Evolutionary conservation across 1,284 basidiomycete species (phyloP).

Genomic region (Exobasidium rhododendri): DNA sequence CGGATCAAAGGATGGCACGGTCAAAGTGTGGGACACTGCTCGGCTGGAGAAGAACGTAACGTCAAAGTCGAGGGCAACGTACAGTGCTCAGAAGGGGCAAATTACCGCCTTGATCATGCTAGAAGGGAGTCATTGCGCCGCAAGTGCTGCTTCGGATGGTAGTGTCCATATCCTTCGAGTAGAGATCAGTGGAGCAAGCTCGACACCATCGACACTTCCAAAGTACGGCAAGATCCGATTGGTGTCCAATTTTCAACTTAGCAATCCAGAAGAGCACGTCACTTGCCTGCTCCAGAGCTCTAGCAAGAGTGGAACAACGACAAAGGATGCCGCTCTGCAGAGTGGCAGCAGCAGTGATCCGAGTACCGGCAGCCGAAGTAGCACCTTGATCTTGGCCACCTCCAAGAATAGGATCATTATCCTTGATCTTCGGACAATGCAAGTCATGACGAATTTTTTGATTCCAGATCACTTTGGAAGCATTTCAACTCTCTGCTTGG

Average conservation of each 20-base stretch:
- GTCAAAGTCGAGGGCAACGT: conserved; percentile 55
- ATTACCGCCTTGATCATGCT: conserved; percentile 53
- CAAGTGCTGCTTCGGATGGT: conserved; percentile 55
- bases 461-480: conserved; percentile 83
- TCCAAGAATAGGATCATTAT: conserved; percentile 72
- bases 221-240: conserved; percentile 55
- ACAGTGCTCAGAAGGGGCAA: conserved; percentile 51
- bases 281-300: conserved; percentile 43
- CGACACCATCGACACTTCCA: conserved; percentile 46
- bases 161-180: conserved; percentile 56
- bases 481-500: conserved; percentile 77
- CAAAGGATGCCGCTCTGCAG: conserved; percentile 1
- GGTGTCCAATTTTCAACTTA: conserved; percentile 54
- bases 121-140: conserved; percentile 56
- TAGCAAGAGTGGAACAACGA: background rate
- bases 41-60: conserved; percentile 72
- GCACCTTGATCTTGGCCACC: conserved; percentile 72
- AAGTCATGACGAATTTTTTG: conserved; percentile 69
- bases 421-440: conserved; percentile 84
- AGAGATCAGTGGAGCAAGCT: conserved; percentile 41
- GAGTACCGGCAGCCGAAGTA: conserved; percentile 15
- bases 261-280: conserved; percentile 52
- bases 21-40: conserved; percentile 73
- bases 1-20: conserved; percentile 75
- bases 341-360: background rate